Conservation (phyloP, 192 early-diverging fungal species). For the Coemansia sp. region DNA sequence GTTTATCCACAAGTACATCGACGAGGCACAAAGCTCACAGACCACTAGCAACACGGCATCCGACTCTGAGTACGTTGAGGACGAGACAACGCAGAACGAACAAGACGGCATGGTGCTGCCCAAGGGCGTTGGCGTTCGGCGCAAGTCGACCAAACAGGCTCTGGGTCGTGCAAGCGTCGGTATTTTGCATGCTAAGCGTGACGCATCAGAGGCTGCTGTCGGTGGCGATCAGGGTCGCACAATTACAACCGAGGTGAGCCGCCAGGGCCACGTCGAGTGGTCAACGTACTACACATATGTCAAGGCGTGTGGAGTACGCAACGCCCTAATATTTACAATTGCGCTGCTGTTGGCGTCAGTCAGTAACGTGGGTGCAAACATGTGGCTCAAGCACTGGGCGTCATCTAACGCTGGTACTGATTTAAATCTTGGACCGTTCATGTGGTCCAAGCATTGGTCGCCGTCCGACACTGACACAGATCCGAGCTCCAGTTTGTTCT, state of each 20-base stretch:
- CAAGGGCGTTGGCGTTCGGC: conserved; percentile 19
- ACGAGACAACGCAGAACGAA: conserved; percentile 24
- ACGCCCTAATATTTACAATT: conserved; percentile 59
- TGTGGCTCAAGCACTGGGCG: no score
- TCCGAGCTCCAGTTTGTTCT: no score
- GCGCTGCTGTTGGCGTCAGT: conserved; percentile 61
- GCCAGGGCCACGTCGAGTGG: conserved; percentile 78
- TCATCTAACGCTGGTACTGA: no score
- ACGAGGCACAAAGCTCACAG: conserved; percentile 19
- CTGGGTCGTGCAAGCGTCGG: conserved; percentile 59
- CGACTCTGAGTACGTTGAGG: conserved; percentile 37
- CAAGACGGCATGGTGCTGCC: conserved; percentile 23
- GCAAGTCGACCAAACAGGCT: conserved; percentile 40
- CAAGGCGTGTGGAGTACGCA: conserved; percentile 66
- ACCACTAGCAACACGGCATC: conserved; percentile 17
- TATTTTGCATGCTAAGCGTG: conserved; percentile 7
- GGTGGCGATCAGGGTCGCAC: conserved; percentile 21
- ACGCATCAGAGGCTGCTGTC: conserved; percentile 11
- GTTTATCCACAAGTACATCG: conserved; percentile 50
- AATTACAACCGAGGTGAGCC: conserved; percentile 79
- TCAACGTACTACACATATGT: conserved; percentile 82
- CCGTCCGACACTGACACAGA: conserved; percentile 48
- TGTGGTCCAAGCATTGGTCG: conserved; percentile 79
- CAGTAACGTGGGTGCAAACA: conserved; percentile 59
- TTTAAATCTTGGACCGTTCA: no score